These are phyloP conservation scores for Phanerochaete sordida DNA, from an alignment of 768 basidiomycete species.

Conservation along the genomic window DNA sequence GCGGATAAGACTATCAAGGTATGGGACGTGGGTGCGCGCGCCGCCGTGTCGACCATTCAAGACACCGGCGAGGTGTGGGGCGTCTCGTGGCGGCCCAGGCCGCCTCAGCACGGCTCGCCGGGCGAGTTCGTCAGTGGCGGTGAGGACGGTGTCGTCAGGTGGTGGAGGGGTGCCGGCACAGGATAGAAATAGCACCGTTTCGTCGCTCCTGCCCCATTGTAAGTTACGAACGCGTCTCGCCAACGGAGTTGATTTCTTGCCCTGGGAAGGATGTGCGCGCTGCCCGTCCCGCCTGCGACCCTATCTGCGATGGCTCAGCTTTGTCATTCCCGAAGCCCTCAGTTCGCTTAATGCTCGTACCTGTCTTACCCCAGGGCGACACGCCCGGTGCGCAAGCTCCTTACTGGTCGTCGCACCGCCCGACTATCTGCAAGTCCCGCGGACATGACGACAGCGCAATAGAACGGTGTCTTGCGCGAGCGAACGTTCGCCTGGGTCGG, in stretches of 20 bases:
- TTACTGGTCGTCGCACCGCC: too few relatives aligned
- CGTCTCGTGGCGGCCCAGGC: slow-evolving; percentile 74
- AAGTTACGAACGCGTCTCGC: neutral
- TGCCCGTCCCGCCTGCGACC: too few relatives aligned
- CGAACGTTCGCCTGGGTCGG: too few relatives aligned
- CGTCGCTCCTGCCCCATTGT: neutral
- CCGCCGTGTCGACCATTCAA: slow-evolving; percentile 72
- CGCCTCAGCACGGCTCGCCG: slow-evolving; percentile 48
- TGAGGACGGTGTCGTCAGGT: slow-evolving; percentile 68
- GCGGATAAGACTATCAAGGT: slow-evolving; percentile 85
- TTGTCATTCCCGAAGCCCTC: too few relatives aligned
- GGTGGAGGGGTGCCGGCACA: slow-evolving; percentile 74
- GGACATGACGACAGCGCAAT: too few relatives aligned
- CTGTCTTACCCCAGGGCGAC: too few relatives aligned
- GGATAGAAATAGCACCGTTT: slow-evolving; percentile 19
- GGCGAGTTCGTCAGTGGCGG: slow-evolving; percentile 74
- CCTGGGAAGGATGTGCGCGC: neutral
- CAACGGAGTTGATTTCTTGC: neutral
- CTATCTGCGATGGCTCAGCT: too few relatives aligned
- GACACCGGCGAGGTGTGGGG: slow-evolving; percentile 83
- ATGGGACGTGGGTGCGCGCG: slow-evolving; percentile 77
- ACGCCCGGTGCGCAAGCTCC: too few relatives aligned
- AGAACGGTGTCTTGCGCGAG: too few relatives aligned
- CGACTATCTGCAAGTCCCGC: too few relatives aligned
- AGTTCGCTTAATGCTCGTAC: too few relatives aligned